Evolutionary conservation across 371 early-diverging fungal species (phyloP), one percentile per base, ranked within the genome.

Genomic region (Apophysomyces elegans): DNA sequence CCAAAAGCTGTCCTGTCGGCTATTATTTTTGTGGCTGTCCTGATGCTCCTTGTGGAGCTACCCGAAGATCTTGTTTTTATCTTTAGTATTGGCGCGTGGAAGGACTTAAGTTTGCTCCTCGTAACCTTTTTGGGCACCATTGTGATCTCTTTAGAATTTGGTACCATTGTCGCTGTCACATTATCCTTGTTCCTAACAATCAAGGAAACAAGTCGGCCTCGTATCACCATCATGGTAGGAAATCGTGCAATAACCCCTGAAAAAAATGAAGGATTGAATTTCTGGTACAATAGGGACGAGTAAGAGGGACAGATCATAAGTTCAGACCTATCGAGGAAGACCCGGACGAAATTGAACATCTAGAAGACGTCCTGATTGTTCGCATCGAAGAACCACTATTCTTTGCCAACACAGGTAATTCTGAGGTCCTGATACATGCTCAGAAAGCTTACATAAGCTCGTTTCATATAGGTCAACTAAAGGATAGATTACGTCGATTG

Each of bases 321-420:
- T 81, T 81, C 50, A 66, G 84, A 56, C 84, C 86, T 37, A 85
- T 88, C 69, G 81, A 83, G 65, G 86, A 90, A 54, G 83, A 88
- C 44, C 85, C 88, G 12, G 81, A 86, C 36, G 77, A 81, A 37
- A 66, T 79, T 13, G 91, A 92, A 66, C 90, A 91, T 41, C 80
- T 95, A 32, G 90, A 93, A 68, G 95, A 93, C 11, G 89, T 89
- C 18, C 75, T 97, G 38, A 86, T 98, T 64, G 88, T 98, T 62
- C 85, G 91, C 58, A 85, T 98, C 36, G 94, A 96, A 62, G 98
- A 98, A 66, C 88, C 91, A 0, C 76, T 98, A 35, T 95, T 91
- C 72, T 98, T 98, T 83, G 97, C 96, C 47, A 98, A 98, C 72
- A 90, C 93, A 50, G 96, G 81, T 77, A 72, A 47, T 26, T 26